Base-by-base conservation (phyloP, 169 alveolate species). In the Eimeria brunetti region DNA sequence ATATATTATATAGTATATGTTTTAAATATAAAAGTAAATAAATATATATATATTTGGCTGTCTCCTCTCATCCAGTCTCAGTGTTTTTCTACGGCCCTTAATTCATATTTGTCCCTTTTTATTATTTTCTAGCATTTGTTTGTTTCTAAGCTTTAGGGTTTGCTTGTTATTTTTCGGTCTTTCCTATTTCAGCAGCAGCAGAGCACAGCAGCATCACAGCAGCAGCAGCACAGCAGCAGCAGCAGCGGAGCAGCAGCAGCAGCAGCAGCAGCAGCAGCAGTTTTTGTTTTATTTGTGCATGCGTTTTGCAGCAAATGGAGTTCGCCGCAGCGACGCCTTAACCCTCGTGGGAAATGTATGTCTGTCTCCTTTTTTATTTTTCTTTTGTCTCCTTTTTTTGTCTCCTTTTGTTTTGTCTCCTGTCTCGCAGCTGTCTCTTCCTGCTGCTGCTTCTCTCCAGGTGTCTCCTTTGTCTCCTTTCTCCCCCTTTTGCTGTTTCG, bases 241-340 rank as follows among this genome's bases (percentile, higher is more conserved):
- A 69, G 80, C 80, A n/a, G 38, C 80, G 24, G 46, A 11, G 22
- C 80, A 69, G 44, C 67, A 58, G 27, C 67, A 58, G 16, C 67
- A 58, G 67, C 67, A 16, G 24, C 38, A n/a, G 80, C 44, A 69
- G 14, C 24, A n/a, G n/a, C n/a, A n/a, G 3, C 11, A 1, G 3
- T 69, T n/a, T 16, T 69, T 9, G 38, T 9, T n/a, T 7, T 9
- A 11, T 69, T 9, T 9, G 7, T 69, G 38, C n/a, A 1, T 69
- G 80, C 86, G 51, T 9, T 76, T 30, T 76, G 86, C 86, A 76
- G 86, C 86, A 76, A 76, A 76, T 76, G 86, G 86, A 36, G 86
- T 76, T 11, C 86, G 86, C 24, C 86, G 86, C 51, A 76, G 60
- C 60, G 86, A 76, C 86, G 86, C 86, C 30, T 16, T 76, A 76